Conservation (phyloP, 1,139 yeast species). For the Saccharomycopsis phalli region DNA sequence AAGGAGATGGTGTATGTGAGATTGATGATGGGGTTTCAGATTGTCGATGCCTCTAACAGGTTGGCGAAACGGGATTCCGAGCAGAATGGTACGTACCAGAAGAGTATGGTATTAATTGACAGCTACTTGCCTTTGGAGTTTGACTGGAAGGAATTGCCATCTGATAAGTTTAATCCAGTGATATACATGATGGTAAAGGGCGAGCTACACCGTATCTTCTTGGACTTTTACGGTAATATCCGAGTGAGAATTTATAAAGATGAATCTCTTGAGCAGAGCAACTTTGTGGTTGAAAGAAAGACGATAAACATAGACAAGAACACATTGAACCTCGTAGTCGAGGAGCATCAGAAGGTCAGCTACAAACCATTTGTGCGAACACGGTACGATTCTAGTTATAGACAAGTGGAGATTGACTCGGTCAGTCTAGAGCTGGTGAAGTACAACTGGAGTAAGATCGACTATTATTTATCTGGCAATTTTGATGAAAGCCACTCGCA, state of each 20-base stretch:
- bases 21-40: constrained; percentile 80
- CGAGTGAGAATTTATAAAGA: constrained; percentile 22
- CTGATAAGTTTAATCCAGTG: constrained; percentile 10
- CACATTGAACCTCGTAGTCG: constrained; percentile 10
- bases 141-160: constrained; percentile 1
- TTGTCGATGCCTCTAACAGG: constrained; percentile 29
- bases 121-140: constrained; percentile 14
- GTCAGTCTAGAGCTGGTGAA: constrained; percentile 43
- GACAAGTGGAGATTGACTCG: constrained; percentile 50
- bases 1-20: constrained; percentile 84
- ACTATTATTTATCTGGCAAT: constrained; percentile 76
- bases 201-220: constrained; percentile 17
- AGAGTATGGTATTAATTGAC: constrained; percentile 7
- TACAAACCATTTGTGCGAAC: constrained; percentile 52
- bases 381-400: constrained; percentile 61
- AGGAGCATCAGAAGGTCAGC: constrained; percentile 25
- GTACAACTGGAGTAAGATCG: constrained; percentile 86
- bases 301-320: constrained; percentile 2
- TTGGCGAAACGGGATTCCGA: constrained; percentile 10
- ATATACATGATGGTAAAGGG: constrained; percentile 12
- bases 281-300: constrained; percentile 63
- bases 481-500: constrained; percentile 53
- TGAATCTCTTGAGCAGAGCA: constrained; percentile 63
- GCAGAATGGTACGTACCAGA: constrained; percentile 10
- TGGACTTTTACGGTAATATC: constrained; percentile 16